Evolutionary conservation across 805 yeast species (phyloP).

Genomic region (Saturnispora halmiae): DNA sequence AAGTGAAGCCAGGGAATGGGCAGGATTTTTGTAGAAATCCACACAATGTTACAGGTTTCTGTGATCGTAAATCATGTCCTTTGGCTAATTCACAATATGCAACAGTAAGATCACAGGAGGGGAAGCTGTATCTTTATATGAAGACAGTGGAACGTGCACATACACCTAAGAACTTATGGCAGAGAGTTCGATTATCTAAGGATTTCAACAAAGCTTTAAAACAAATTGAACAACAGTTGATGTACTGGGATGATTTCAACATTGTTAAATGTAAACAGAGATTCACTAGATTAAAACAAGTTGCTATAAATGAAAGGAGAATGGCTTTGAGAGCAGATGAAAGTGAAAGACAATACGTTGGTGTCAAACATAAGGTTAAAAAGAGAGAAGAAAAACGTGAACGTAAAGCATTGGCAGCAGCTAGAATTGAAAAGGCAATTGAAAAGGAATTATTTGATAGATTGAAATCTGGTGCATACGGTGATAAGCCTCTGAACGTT

Average conservation of each 20-base stretch:
- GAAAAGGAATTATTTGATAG: constrained; percentile 93
- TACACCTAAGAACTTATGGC: constrained; percentile 92
- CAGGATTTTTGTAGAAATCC: constrained; percentile 95
- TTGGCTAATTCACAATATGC: constrained; percentile 90
- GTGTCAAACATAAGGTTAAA: constrained; percentile 87
- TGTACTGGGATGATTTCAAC: constrained; percentile 88
- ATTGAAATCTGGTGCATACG: constrained; percentile 95
- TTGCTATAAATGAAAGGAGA: constrained; percentile 90
- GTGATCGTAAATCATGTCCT: constrained; percentile 92
- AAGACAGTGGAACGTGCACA: constrained; percentile 97
- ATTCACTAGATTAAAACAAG: constrained; percentile 88
- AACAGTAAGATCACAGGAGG: constrained; percentile 73
- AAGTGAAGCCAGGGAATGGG: constrained; percentile 57
- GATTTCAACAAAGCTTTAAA: constrained; percentile 80
- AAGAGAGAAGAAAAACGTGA: constrained; percentile 92
- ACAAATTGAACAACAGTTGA: constrained; percentile 79
- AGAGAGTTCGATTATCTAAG: constrained; percentile 80
- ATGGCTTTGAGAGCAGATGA: constrained; percentile 77
- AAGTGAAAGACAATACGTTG: constrained; percentile 80
- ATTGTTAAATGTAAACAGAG: constrained; percentile 94
- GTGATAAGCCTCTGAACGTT: constrained; percentile 94
- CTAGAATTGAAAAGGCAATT: constrained; percentile 91
- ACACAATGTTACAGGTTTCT: constrained; percentile 89
- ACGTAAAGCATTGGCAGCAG: constrained; percentile 93
- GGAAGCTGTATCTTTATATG: constrained; percentile 78